phyloP scores from a whole-genome alignment of 805 yeast species.

The Ogataea paradorogensis region DNA sequence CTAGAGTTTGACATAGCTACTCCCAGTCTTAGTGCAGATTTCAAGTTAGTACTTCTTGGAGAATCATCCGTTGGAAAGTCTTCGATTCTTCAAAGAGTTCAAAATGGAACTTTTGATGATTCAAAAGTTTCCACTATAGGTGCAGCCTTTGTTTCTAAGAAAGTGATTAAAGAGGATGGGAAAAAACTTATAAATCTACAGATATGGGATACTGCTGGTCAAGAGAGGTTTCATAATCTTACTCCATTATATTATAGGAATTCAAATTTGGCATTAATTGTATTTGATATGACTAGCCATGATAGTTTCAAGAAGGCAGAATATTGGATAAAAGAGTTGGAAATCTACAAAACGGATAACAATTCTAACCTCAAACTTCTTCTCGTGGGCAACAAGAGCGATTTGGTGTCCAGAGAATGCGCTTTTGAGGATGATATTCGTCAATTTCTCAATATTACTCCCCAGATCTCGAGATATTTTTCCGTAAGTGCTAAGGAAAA shows the following conservation, averaged over 20 bases:
- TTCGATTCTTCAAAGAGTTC: constrained; percentile 81
- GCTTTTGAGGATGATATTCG: constrained; percentile 21
- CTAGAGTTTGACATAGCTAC: constrained; percentile 10
- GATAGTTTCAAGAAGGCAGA: constrained; percentile 65
- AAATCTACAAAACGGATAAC: constrained; percentile 28
- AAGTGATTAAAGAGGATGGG: constrained; percentile 40
- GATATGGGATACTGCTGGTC: constrained; percentile 97
- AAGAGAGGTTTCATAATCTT: constrained; percentile 75
- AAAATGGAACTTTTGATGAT: constrained; percentile 65
- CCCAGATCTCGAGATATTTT: constrained; percentile 24
- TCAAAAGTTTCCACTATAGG: constrained; percentile 92
- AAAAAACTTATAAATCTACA: constrained; percentile 49
- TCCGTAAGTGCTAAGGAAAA: constrained; percentile 73
- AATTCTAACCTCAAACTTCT: constrained; percentile 31
- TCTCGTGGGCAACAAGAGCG: constrained; percentile 83
- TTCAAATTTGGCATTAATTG: constrained; percentile 81
- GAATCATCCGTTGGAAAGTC: constrained; percentile 63
- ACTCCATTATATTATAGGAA: constrained; percentile 85
- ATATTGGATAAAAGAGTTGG: constrained; percentile 85
- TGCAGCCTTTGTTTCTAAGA: constrained; percentile 94
- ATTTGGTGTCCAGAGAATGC: constrained; percentile 41
- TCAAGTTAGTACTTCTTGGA: constrained; percentile 39
- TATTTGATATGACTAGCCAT: constrained; percentile 71
- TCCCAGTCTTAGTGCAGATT: constrained; percentile 32
- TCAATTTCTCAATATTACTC: constrained; percentile 23